These are phyloP conservation scores for Venturia oleaginea DNA, from an alignment of 2,329 filamentous ascomycete genomes.

Conservation along the genomic window DNA sequence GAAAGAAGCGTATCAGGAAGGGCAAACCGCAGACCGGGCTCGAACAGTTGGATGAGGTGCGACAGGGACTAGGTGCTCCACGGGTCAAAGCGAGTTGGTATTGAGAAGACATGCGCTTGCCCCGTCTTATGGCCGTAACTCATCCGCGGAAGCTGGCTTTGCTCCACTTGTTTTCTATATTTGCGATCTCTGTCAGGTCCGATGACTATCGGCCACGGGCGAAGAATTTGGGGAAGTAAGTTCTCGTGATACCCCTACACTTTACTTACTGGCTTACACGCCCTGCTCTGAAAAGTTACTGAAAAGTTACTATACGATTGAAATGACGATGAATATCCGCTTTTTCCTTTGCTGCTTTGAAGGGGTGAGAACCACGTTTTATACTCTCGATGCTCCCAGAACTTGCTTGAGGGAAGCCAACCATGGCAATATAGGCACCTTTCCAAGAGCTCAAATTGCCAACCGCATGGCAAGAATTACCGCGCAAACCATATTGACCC, in stretches of 20 bases:
- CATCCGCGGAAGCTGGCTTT: neutral
- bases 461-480: neutral
- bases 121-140: neutral
- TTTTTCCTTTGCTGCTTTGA: neutral
- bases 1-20: constrained; percentile 53
- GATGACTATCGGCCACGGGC: neutral
- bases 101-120: neutral
- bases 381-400: neutral
- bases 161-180: neutral
- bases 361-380: neutral
- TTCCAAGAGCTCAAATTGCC: neutral
- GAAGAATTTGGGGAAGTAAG: neutral
- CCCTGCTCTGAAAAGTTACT: neutral
- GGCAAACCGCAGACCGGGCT: constrained; percentile 68
- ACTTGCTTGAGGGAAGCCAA: neutral
- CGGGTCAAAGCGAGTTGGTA: neutral
- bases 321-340: neutral
- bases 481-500: neutral
- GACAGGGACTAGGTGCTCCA: constrained; percentile 62
- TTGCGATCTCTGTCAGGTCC: neutral
- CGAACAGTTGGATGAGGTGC: constrained; percentile 83
- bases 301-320: neutral
- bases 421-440: neutral
- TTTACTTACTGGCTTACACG: neutral
- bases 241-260: neutral